Conservation (phyloP, 2,329 filamentous ascomycete genomes). For the Fusarium odoratissimum region DNA sequence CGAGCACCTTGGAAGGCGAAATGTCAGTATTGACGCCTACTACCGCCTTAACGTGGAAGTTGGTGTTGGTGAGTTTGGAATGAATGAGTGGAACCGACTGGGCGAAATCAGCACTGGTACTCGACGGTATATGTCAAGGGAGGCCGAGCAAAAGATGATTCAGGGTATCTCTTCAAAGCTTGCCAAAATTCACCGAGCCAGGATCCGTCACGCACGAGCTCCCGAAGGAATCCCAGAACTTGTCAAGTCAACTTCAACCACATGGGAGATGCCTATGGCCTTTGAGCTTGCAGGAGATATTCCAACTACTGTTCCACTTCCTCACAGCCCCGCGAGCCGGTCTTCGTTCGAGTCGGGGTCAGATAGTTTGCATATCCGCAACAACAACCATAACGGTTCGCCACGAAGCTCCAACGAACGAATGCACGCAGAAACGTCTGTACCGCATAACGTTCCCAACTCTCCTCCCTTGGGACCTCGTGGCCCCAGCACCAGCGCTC, state of each 20-base stretch:
- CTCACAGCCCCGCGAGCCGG: constrained; percentile 55
- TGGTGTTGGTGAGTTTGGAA: constrained; percentile 95
- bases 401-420: constrained; percentile 64
- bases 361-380: constrained; percentile 59
- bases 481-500: constrained; percentile 45
- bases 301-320: constrained; percentile 55
- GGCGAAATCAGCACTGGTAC: constrained; percentile 95
- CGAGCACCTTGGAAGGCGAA: constrained; percentile 79
- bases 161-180: constrained; percentile 82
- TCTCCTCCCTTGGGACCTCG: constrained; percentile 46
- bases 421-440: constrained; percentile 50
- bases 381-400: constrained; percentile 53
- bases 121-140: constrained; percentile 80
- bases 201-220: constrained; percentile 71
- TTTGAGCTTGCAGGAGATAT: constrained; percentile 70
- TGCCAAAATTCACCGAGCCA: constrained; percentile 83
- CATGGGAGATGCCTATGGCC: constrained; percentile 59
- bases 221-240: constrained; percentile 57
- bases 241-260: constrained; percentile 57
- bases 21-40: constrained; percentile 90
- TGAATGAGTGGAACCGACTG: constrained; percentile 98
- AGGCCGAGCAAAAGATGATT: constrained; percentile 81
- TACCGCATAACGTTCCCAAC: constrained; percentile 42
- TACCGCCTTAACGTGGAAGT: constrained; percentile 97
- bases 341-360: constrained; percentile 68